Conservation (phyloP, 2,329 filamentous ascomycete species). For the Elsinoe fawcettii region DNA sequence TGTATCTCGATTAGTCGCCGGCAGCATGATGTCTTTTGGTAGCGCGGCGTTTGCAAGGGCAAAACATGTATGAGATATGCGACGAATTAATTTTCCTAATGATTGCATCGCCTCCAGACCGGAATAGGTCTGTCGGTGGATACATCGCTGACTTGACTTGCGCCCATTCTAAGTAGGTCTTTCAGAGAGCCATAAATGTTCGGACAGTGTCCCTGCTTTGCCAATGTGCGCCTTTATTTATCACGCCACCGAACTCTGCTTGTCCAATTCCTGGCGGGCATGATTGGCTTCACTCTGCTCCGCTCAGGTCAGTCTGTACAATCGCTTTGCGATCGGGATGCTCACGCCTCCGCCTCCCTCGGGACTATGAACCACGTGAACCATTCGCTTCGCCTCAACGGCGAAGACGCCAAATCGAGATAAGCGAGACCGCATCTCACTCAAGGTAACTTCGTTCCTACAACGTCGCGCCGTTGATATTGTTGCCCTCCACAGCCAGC, state of each 20-base stretch:
- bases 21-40: neutral
- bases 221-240: too few species aligned
- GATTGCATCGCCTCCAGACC: neutral
- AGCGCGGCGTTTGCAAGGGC: slow-evolving; percentile 5
- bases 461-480: slow-evolving; percentile 5
- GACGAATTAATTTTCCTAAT: neutral
- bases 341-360: neutral
- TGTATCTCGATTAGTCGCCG: slow-evolving; percentile 30
- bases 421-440: neutral
- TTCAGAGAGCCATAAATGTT: too few species aligned
- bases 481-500: neutral
- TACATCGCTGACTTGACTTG: too few species aligned
- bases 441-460: neutral
- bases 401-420: neutral
- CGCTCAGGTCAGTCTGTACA: neutral
- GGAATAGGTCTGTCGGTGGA: too few species aligned
- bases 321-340: too few species aligned
- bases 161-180: too few species aligned
- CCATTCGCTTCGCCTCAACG: neutral
- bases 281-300: neutral
- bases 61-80: slow-evolving; percentile 4
- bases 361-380: neutral
- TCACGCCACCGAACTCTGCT: too few species aligned
- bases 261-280: too few species aligned
- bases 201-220: too few species aligned